phyloP scores from a whole-genome alignment of 352 stramenopile species.

The Phytophthora meadii region DNA sequence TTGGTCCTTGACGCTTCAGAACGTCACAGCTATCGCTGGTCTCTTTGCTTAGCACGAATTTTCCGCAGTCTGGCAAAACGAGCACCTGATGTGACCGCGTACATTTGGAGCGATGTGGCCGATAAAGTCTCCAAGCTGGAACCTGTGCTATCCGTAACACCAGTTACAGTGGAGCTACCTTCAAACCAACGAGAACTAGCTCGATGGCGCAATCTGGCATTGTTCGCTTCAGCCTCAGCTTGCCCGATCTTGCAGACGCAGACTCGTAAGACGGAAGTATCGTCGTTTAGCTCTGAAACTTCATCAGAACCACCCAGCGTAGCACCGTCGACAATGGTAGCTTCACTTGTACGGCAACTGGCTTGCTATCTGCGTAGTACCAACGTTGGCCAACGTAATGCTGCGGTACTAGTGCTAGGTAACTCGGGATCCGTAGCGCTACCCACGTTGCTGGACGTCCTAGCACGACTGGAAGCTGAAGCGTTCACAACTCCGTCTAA shows the following conservation, averaged over 20 bases:
- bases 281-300: conserved; percentile 24
- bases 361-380: conserved; percentile 66
- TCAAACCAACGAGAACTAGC: conserved; percentile 42
- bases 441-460: conserved; percentile 52
- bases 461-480: conserved; percentile 62
- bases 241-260: conserved; percentile 46
- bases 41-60: conserved; percentile 50
- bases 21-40: conserved; percentile 65
- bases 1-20: conserved; percentile 21
- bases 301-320: conserved; percentile 25
- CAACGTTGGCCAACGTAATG: conserved; percentile 59
- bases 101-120: conserved; percentile 71
- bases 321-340: conserved; percentile 37
- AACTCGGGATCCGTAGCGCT: conserved; percentile 44
- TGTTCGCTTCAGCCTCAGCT: conserved; percentile 60
- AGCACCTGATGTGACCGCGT: conserved; percentile 61
- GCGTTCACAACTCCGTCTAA: conserved; percentile 39
- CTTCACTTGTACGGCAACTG: conserved; percentile 59
- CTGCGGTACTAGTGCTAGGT: conserved; percentile 60
- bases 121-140: conserved; percentile 73
- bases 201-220: conserved; percentile 72
- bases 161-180: not conserved
- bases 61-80: conserved; percentile 47
- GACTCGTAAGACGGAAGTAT: conserved; percentile 25
- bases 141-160: conserved; percentile 49